phyloP scores from a whole-genome alignment of 1,284 basidiomycete species.

The Naganishia sp. region DNA sequence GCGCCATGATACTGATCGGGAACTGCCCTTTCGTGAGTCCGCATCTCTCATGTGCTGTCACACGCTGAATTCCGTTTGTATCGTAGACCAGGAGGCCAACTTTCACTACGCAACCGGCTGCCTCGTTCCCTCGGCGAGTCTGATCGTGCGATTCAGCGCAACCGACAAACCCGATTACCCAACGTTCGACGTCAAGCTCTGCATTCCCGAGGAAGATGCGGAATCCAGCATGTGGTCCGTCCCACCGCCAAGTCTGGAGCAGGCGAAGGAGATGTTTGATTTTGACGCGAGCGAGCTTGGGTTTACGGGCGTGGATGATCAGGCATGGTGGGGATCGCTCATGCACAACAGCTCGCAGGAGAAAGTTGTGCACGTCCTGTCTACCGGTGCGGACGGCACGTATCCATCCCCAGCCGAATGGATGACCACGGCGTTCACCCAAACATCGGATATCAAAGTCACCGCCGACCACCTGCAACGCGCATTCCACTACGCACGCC shows the following conservation, averaged over 20 bases:
- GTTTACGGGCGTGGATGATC: slow-evolving; percentile 49
- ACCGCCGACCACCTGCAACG: slow-evolving; percentile 63
- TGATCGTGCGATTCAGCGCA: slow-evolving; percentile 59
- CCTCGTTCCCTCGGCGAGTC: slow-evolving; percentile 65
- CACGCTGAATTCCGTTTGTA: background rate
- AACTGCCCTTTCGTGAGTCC: slow-evolving; percentile 67
- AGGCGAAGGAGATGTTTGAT: slow-evolving; percentile 62
- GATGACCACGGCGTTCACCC: slow-evolving; percentile 6
- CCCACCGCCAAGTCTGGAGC: slow-evolving; percentile 70
- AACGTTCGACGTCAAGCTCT: slow-evolving; percentile 60
- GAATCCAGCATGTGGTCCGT: slow-evolving; percentile 81
- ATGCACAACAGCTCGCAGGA: slow-evolving; percentile 24
- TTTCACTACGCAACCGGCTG: slow-evolving; percentile 85
- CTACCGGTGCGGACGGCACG: slow-evolving; percentile 49
- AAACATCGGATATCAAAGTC: slow-evolving; percentile 49
- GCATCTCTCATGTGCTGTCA: background rate
- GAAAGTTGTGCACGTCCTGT: slow-evolving; percentile 33
- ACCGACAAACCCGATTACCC: slow-evolving; percentile 31
- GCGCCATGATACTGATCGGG: slow-evolving; percentile 85
- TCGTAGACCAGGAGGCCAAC: slow-evolving; percentile 67
- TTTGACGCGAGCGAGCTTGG: slow-evolving; percentile 59
- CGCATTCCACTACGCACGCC: slow-evolving; percentile 72
- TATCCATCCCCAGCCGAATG: slow-evolving; percentile 57
- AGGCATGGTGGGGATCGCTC: slow-evolving; percentile 51
- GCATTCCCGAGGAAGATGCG: slow-evolving; percentile 70